Conservation (phyloP, 78 protist genomes). For the slime mould (Dictyostelium discoideum) region dicty_2.7 NC_007090.3:3137501-3138000, state of each 20-base stretch:
- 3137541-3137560: constrained; percentile 88
- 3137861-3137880: constrained; percentile 73
- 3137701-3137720: constrained; percentile 88
- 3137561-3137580: constrained; percentile 93
- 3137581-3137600: constrained; percentile 87
- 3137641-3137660: constrained; percentile 88
- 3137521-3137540: constrained; percentile 74
- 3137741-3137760: constrained; percentile 91
- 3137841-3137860: constrained; percentile 90
- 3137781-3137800: constrained; percentile 85
- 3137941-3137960: constrained; percentile 74
- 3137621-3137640: constrained; percentile 86
- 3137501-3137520: constrained; percentile 87
- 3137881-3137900: constrained; percentile 81
- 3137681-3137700: constrained; percentile 93
- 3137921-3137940: constrained; percentile 91
- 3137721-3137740: constrained; percentile 90
- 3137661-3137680: constrained; percentile 85
- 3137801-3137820: constrained; percentile 82
- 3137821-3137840: constrained; percentile 91
- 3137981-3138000: constrained; percentile 81
- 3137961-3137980: constrained; percentile 79
- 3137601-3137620: constrained; percentile 69
- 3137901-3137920: constrained; percentile 85
- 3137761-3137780: constrained; percentile 92